Percentiles rank a stretch among this genome's conserved stretches.
Conservation (phyloP, 495 filamentous ascomycete species). For the Zalerion maritima region DNA sequence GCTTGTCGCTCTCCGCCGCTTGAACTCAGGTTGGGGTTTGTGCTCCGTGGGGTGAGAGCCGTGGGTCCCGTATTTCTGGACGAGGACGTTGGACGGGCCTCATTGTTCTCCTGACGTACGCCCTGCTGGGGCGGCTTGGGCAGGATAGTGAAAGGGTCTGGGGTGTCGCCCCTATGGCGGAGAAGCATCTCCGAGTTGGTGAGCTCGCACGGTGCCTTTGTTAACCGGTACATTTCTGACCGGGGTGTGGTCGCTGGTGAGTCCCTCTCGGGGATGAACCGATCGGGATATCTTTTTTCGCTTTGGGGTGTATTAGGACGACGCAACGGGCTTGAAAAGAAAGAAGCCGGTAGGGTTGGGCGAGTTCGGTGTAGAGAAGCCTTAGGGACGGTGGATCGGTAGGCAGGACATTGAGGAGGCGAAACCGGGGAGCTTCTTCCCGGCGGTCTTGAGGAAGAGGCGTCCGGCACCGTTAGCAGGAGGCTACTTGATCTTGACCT, state of each 20-base stretch:
- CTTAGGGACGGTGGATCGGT: too few species aligned
- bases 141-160: constrained; percentile 52
- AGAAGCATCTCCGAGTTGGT: constrained; percentile 45
- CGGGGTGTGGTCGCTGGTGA: constrained; percentile 19
- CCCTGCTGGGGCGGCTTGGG: too few species aligned
- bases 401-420: too few species aligned
- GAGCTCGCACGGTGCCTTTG: constrained; percentile 46
- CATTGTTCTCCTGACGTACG: too few species aligned
- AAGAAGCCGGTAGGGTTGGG: constrained; percentile 8
- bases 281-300: constrained; percentile 42
- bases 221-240: constrained; percentile 45
- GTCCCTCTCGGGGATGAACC: constrained; percentile 50
- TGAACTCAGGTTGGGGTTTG: constrained; percentile 12
- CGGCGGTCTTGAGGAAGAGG: too few species aligned
- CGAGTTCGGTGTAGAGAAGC: too few species aligned
- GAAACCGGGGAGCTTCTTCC: too few species aligned
- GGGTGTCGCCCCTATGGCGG: constrained; percentile 37
- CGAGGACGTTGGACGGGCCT: too few species aligned
- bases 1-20: constrained; percentile 24
- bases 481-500: too few species aligned
- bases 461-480: too few species aligned
- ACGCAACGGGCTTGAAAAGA: constrained; percentile 6
- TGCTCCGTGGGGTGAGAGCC: constrained; percentile 7
- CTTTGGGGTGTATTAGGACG: constrained; percentile 6
- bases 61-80: too few species aligned